Evolutionary conservation across 306 rosid species (phyloP), one percentile per base, ranked within the genome.

Genomic region (Sicyos edulis): DNA sequence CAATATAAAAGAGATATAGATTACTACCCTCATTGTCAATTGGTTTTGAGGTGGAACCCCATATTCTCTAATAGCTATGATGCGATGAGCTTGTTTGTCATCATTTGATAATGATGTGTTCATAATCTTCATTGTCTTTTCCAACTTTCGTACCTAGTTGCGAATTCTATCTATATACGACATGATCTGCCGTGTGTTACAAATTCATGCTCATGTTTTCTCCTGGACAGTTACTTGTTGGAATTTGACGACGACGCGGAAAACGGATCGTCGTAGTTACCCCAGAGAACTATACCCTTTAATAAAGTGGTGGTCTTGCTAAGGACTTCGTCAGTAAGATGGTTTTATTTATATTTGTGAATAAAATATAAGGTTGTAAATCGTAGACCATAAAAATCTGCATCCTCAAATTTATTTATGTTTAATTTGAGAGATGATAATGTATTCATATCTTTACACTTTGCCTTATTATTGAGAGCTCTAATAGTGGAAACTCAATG

Each of bases 191-290:
- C 11, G 15, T 32, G 16, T 11, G 10, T 50, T 22, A 13, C 58
- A 47, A 20, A 21, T 69, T 54, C 26, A 66, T 24, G 57, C 22
- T 77, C 50, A 55, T 75, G 70, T 52, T 77, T 22, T 44, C 1
- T 80, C 75, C 81, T 81, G 83, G 78, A 76, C 97, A 95, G 99
- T 56, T 95, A 87, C 85, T 16, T 86, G 66, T 80, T 95, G 83
- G 99, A 95, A 83, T 95, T 95, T 66, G 99, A 95, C 10, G 99
- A 95, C 44, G 99, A 95, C n/a, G 97, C 89, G 74, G 99, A 95
- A 87, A 96, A 95, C 54, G 99, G 99, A 44, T 82, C 97, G 2
- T 64, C 70, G n/a, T 42, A 53, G 13, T 74, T 95, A 79, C 99
- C 99, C 49, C 88, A 95, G 80, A 89, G 99, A 85, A 80, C 81